Percentiles rank a stretch among this genome's conserved stretches.
phyloP scores from a whole-genome alignment of 2,329 filamentous ascomycete genomes.

The Claviceps pazoutovae region DNA sequence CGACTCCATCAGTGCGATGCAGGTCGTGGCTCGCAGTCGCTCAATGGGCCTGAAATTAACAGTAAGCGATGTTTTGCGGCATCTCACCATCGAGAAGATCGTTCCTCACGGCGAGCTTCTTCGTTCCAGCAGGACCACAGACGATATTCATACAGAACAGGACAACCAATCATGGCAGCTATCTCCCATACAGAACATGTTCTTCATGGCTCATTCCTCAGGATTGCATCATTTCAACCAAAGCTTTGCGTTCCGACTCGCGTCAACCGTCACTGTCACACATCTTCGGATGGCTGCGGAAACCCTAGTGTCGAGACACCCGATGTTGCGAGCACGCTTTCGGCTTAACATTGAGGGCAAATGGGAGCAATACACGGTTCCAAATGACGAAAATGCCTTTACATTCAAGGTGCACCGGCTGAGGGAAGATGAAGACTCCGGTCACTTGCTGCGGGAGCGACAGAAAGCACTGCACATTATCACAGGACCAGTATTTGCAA shows the following conservation, averaged over 20 bases:
- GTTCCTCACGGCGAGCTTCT: not conserved
- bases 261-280: not conserved
- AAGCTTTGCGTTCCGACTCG: slow-evolving; percentile 22
- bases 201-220: not conserved
- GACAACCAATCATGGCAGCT: not conserved
- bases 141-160: not conserved
- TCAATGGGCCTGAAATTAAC: slow-evolving; percentile 16
- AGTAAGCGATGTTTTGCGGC: slow-evolving; percentile 19
- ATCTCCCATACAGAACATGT: not conserved
- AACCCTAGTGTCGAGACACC: slow-evolving; percentile 16
- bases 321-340: slow-evolving; percentile 24
- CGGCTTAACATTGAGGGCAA: not conserved
- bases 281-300: slow-evolving; percentile 9
- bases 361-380: slow-evolving; percentile 11
- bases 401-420: not conserved
- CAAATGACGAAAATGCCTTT: slow-evolving; percentile 6
- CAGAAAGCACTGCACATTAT: not conserved
- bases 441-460: not conserved
- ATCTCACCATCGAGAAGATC: not conserved
- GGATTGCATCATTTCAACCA: slow-evolving; percentile 29
- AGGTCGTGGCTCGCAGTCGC: slow-evolving; percentile 24
- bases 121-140: not conserved
- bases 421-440: not conserved
- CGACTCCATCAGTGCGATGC: slow-evolving; percentile 31
- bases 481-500: not conserved